A percentile compares a stretch with the other conserved stretches of the same genome.
Conservation (phyloP, 139 green algal species). For the Chlamydomonas incerta region DNA sequence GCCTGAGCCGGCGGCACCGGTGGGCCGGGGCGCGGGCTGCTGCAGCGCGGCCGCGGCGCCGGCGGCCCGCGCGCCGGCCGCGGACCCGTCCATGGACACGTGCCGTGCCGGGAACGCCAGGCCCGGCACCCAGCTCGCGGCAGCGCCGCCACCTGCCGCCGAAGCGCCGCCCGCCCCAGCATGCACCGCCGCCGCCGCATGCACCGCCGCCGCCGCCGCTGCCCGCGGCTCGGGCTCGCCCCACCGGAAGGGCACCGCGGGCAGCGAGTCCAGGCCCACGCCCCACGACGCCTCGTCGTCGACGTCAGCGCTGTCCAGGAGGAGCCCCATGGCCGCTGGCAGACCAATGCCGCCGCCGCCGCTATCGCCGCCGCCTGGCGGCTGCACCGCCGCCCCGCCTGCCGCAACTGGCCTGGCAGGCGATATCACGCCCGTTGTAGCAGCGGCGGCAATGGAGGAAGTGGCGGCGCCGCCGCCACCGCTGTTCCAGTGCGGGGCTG, state of each 20-base stretch:
- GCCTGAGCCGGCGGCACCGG: too few species aligned
- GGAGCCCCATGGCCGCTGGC: too few species aligned
- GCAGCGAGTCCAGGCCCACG: constrained; percentile 1
- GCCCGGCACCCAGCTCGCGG: not conserved
- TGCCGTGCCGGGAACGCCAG: not conserved
- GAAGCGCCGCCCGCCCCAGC: not conserved
- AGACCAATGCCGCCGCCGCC: too few species aligned
- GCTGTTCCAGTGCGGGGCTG: too few species aligned
- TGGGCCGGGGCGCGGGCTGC: too few species aligned
- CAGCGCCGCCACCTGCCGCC: not conserved
- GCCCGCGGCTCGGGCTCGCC: not conserved
- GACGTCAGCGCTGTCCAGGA: not conserved
- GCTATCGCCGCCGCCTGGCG: too few species aligned
- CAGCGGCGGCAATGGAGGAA: too few species aligned
- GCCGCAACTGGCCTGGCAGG: not conserved
- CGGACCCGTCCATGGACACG: not conserved
- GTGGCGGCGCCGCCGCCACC: too few species aligned
- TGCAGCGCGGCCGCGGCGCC: too few species aligned
- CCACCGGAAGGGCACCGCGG: constrained; percentile 11
- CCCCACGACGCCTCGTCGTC: not conserved
- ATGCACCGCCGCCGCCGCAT: not conserved
- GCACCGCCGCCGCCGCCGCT: not conserved
- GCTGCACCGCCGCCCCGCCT: too few species aligned
- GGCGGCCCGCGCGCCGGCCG: too few species aligned
- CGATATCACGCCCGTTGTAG: too few species aligned